Percentiles rank a stretch among this genome's conserved stretches.
These are phyloP conservation scores for Phytopythium aichiense DNA, from an alignment of 352 stramenopile species.

Conservation along the genomic window DNA sequence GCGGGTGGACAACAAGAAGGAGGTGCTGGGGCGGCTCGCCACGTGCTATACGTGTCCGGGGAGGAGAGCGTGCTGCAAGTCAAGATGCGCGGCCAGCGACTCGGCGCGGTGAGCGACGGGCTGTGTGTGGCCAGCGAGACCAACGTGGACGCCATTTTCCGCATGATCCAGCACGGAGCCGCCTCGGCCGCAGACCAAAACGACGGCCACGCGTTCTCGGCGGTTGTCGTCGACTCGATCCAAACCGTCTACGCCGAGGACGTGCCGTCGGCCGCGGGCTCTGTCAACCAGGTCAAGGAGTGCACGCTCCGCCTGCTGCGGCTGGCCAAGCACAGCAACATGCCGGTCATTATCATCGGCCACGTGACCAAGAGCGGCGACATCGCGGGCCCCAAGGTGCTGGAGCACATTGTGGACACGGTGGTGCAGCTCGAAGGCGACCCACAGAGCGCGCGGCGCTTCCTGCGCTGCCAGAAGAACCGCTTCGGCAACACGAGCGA, in stretches of 20 bases:
- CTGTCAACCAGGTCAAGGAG: conserved; percentile 94
- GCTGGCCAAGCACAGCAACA: conserved; percentile 89
- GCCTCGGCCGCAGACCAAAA: not conserved
- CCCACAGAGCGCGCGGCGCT: conserved; percentile 75
- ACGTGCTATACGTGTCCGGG: conserved; percentile 94
- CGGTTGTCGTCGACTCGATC: conserved; percentile 95
- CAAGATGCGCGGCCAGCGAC: conserved; percentile 87
- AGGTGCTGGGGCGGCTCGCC: conserved; percentile 17
- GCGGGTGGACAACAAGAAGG: conserved; percentile 16
- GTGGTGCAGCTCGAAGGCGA: conserved; percentile 95
- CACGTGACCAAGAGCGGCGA: conserved; percentile 97
- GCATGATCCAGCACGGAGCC: conserved; percentile 40
- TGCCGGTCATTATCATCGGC: conserved; percentile 94
- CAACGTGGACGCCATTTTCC: conserved; percentile 74
- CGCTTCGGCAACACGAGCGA: conserved; percentile 95
- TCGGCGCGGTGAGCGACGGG: conserved; percentile 61
- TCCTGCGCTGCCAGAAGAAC: conserved; percentile 94
- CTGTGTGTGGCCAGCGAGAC: conserved; percentile 84
- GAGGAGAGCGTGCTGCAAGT: conserved; percentile 97
- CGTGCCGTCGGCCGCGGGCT: conserved; percentile 71
- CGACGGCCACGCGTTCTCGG: conserved; percentile 30
- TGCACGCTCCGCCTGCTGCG: conserved; percentile 92
- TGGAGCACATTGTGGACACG: conserved; percentile 93
- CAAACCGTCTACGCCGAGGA: conserved; percentile 94
- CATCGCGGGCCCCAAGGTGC: conserved; percentile 92